phyloP scores from a whole-genome alignment of 768 basidiomycete genomes.

The Stropharia rugosoannulata region DNA sequence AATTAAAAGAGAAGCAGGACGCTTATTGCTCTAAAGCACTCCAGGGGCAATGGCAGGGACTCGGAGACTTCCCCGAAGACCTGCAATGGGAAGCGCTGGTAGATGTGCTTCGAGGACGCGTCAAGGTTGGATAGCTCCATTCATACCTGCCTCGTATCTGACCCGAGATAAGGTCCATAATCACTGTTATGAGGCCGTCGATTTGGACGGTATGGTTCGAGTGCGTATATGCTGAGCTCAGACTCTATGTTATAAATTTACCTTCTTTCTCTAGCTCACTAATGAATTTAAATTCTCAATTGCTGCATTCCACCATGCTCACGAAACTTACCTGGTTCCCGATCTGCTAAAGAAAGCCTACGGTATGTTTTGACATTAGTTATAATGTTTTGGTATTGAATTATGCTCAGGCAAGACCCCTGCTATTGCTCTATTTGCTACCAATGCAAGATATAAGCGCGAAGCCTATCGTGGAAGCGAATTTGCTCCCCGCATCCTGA shows the following conservation, averaged over 20 bases:
- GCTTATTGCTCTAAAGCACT: conserved; percentile 54
- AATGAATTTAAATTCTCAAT: conserved; percentile 74
- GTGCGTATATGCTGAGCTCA: conserved; percentile 27
- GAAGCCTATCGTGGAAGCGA: conserved; percentile 81
- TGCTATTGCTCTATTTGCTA: conserved; percentile 73
- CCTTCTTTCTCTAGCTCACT: conserved; percentile 33
- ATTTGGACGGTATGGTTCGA: conserved; percentile 67
- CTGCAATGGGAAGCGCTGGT: conserved; percentile 75
- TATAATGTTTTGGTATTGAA: background rate
- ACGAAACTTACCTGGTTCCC: conserved; percentile 86
- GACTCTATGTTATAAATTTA: background rate
- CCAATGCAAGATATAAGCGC: conserved; percentile 58
- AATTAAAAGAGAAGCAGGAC: conserved; percentile 66
- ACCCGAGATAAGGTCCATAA: conserved; percentile 41
- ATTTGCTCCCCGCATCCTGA: conserved; percentile 71
- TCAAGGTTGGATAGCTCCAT: conserved; percentile 45
- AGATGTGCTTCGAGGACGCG: conserved; percentile 74
- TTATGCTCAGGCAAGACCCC: conserved; percentile 53
- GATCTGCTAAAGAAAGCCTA: conserved; percentile 71
- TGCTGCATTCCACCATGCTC: conserved; percentile 77
- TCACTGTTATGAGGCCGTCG: conserved; percentile 64
- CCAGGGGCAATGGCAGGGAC: conserved; percentile 43
- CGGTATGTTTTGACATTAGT: conserved; percentile 32
- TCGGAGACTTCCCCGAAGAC: conserved; percentile 61
- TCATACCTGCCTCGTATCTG: background rate